Conservation (phyloP, 2,329 filamentous ascomycete genomes). For the Leptographium radiaticola region DNA sequence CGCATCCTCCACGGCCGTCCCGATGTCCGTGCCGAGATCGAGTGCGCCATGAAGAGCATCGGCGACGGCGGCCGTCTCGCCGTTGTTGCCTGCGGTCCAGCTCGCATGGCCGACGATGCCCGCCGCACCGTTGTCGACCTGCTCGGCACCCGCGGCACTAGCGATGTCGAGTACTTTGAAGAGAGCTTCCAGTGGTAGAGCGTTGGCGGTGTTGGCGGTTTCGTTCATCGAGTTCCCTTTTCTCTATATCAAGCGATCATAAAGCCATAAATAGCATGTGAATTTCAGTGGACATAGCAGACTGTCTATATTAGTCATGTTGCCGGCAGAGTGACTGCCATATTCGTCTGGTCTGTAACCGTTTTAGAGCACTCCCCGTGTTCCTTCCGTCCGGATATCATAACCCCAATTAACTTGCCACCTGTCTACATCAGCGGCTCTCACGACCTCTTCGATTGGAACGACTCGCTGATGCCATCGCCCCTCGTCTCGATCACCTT, state of each 20-base stretch:
- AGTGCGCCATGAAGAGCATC: conserved; percentile 12
- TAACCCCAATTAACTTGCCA: too few species aligned
- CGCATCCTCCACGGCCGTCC: conserved; percentile 10
- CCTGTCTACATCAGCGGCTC: too few species aligned
- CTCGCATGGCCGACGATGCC: conserved; percentile 10
- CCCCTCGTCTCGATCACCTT: conserved; percentile 66
- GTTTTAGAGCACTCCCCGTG: too few species aligned
- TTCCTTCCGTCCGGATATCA: too few species aligned
- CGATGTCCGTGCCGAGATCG: conserved; percentile 17
- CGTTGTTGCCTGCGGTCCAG: conserved; percentile 11
- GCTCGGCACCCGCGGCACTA: not conserved
- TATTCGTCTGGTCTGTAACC: too few species aligned
- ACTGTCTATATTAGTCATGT: too few species aligned
- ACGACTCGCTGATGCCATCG: conserved; percentile 29
- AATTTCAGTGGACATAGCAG: too few species aligned
- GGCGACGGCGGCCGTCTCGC: conserved; percentile 8
- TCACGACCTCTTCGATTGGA: not conserved
- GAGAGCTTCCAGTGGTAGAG: conserved; percentile 12
- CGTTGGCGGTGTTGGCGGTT: not conserved
- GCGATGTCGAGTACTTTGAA: conserved; percentile 10
- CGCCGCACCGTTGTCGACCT: conserved; percentile 5
- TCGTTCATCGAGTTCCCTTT: too few species aligned
- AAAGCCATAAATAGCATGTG: too few species aligned
- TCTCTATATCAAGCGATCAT: too few species aligned
- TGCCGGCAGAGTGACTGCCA: too few species aligned